These are phyloP conservation scores for Cyathus striatus DNA, from an alignment of 768 basidiomycete species.

Conservation along the genomic window DNA sequence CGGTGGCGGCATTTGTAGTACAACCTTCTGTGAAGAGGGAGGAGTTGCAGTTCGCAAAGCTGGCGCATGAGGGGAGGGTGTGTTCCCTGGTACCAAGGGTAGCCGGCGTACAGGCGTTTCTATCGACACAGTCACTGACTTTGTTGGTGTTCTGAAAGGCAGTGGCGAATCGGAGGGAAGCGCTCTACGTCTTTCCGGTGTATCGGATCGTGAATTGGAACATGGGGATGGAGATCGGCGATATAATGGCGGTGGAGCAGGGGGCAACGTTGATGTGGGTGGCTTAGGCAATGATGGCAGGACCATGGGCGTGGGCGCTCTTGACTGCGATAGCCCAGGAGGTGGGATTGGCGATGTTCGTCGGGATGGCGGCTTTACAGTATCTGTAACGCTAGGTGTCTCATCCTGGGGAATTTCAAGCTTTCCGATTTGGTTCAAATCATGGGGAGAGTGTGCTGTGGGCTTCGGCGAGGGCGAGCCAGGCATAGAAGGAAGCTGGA, in stretches of 20 bases:
- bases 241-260: neutral
- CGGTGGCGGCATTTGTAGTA: neutral
- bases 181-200: no score
- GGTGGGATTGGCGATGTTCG: neutral
- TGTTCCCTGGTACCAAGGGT: conserved; percentile 13
- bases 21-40: neutral
- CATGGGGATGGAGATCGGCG: neutral
- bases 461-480: neutral
- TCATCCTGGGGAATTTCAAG: neutral
- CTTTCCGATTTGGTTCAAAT: neutral
- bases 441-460: neutral
- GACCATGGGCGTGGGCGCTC: neutral
- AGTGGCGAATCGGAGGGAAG: neutral
- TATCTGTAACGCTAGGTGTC: neutral
- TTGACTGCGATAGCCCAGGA: neutral
- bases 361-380: neutral
- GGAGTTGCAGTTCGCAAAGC: neutral
- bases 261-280: neutral
- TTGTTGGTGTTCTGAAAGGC: neutral
- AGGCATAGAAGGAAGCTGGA: neutral
- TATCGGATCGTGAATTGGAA: neutral
- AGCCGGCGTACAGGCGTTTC: conserved; percentile 11
- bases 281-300: neutral
- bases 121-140: neutral
- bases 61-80: neutral